phyloP scores from a whole-genome alignment of 176 grass and related monocot species.

The Echinochloa phyllopogon region DNA sequence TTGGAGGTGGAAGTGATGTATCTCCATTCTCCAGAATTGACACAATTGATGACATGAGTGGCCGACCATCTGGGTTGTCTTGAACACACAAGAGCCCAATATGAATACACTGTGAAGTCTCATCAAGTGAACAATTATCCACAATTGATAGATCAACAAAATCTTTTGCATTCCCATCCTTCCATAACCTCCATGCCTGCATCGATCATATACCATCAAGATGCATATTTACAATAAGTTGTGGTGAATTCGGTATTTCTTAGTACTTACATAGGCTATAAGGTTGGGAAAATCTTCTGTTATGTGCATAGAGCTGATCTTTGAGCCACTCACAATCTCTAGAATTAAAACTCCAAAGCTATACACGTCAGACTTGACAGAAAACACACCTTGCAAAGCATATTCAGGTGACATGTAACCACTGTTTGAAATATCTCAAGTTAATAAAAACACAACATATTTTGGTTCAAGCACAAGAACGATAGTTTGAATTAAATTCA shows the following conservation, averaged over 20 bases:
- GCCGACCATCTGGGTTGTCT: not conserved
- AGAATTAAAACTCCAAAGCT: constrained; percentile 32
- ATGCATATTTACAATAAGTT: not conserved
- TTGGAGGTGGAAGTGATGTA: constrained; percentile 1
- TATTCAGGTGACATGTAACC: constrained; percentile 25
- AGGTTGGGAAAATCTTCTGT: constrained; percentile 8
- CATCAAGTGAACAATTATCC: not conserved
- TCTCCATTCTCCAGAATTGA: constrained; percentile 16
- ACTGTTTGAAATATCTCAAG: not conserved
- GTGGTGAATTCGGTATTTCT: not conserved
- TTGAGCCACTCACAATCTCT: constrained; percentile 8
- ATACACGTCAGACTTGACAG: constrained; percentile 25
- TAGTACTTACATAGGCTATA: constrained; percentile 13
- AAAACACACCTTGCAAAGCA: constrained; percentile 13
- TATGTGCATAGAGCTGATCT: not conserved
- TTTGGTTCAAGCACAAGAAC: not conserved
- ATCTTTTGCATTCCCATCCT: not conserved
- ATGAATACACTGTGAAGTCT: constrained; percentile 3
- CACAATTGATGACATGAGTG: constrained; percentile 6
- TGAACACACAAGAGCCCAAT: constrained; percentile 21
- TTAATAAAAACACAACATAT: not conserved
- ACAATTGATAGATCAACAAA: constrained; percentile 4
- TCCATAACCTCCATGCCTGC: constrained; percentile 20
- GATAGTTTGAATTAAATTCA: not conserved
- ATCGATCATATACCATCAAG: not conserved